Evolutionary conservation across 176 grass and related monocot genomes (phyloP).

Genomic region (Themeda triandra): DNA sequence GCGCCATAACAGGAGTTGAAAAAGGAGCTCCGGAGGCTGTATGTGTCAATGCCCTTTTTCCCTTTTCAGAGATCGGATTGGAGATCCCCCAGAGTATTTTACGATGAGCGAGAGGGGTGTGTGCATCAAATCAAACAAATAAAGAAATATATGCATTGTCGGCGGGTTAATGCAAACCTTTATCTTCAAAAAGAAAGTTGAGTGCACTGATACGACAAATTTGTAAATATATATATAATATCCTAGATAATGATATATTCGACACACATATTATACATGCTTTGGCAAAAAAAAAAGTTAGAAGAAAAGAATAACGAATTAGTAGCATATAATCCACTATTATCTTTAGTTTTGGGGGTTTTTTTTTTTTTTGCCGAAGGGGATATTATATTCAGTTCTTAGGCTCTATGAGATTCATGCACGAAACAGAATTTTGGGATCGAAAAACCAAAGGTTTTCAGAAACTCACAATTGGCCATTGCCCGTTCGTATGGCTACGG

Average conservation of each 20-base stretch:
- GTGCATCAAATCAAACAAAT: not conserved
- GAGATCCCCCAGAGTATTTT: conserved; percentile 5
- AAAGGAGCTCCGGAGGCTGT: not conserved
- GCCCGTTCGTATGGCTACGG: too few relatives aligned
- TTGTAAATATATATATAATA: not conserved
- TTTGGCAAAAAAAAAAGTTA: not conserved
- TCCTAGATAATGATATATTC: not conserved
- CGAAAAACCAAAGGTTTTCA: too few relatives aligned
- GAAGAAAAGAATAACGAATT: too few relatives aligned
- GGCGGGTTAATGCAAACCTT: not conserved
- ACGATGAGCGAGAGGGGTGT: not conserved
- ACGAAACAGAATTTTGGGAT: too few relatives aligned
- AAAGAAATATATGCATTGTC: not conserved
- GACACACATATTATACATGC: too few relatives aligned
- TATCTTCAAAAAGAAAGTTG: not conserved
- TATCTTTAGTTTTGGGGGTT: too few relatives aligned
- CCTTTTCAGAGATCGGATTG: not conserved
- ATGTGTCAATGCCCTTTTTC: not conserved
- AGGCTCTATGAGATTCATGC: too few relatives aligned
- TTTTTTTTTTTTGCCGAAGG: too few relatives aligned
- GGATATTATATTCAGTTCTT: too few relatives aligned
- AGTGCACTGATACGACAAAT: not conserved
- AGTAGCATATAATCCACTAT: too few relatives aligned
- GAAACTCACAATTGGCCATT: too few relatives aligned
- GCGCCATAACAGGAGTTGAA: not conserved